Evolutionary conservation across 352 stramenopile species (phyloP), one percentile per base, ranked within the genome.

Genomic region (Phytopythium oedochilum): DNA sequence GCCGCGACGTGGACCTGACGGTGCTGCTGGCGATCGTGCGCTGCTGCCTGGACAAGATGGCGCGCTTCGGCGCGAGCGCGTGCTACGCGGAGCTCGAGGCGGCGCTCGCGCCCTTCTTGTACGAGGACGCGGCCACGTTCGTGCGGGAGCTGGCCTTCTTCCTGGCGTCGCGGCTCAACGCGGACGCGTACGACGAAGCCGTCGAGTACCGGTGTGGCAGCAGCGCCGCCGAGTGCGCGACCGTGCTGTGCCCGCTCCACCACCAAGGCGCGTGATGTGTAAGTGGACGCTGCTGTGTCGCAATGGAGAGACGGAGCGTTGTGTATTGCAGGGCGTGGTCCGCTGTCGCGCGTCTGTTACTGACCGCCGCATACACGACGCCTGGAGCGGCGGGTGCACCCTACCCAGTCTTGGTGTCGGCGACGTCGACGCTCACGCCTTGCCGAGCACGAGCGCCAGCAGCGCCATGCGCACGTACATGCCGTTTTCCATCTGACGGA

Each of bases 381-480:
- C n/a, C n/a, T n/a, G n/a, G n/a, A n/a, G n/a, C n/a, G n/a, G n/a
- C n/a, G n/a, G n/a, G n/a, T n/a, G n/a, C n/a, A n/a, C n/a, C n/a
- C n/a, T n/a, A n/a, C n/a, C n/a, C n/a, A n/a, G n/a, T n/a, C n/a
- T n/a, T n/a, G n/a, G n/a, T n/a, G n/a, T n/a, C n/a, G n/a, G n/a
- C n/a, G n/a, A n/a, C n/a, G n/a, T 34, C 29, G 29, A 25, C 2
- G 22, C 45, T 72, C 87, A 94, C 56, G 69, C 78, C 67, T 90
- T 88, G 54, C 81, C 80, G 59, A 98, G 64, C 22, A 99, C 80
- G 10, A 98, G 79, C 29, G 94, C 87, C 45, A 99, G 83, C 61
- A 99, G 68, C 44, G 97, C 97, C 96, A 99, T 99, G 68, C 97
- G 90, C 59, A 98, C 93, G 74, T 96, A 99, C 96, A 99, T 99